These are phyloP conservation scores for Sporobolomyces pararoseus DNA, from an alignment of 768 basidiomycete genomes.

Conservation along the genomic window DNA sequence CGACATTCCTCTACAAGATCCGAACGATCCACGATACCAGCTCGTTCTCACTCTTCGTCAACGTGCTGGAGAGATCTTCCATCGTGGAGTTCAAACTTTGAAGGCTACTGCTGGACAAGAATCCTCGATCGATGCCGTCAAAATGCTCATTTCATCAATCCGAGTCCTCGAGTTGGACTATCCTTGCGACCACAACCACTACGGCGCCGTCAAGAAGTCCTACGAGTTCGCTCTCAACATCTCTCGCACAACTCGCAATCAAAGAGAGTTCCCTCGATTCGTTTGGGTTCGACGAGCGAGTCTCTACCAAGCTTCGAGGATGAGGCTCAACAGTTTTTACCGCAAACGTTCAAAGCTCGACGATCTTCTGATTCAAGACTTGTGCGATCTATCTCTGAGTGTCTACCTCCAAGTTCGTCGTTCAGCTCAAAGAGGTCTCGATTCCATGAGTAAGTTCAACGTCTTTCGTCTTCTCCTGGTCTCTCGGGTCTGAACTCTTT, in stretches of 20 bases:
- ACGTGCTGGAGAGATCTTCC: constrained; percentile 67
- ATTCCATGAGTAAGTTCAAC: constrained; percentile 58
- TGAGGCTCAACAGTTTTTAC: constrained; percentile 48
- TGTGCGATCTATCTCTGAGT: constrained; percentile 51
- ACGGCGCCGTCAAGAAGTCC: constrained; percentile 48
- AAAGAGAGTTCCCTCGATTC: constrained; percentile 69
- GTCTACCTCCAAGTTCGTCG: constrained; percentile 48
- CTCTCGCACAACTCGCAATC: constrained; percentile 47
- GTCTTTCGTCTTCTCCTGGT: background rate
- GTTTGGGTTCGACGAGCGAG: constrained; percentile 45
- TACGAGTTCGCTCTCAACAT: constrained; percentile 37
- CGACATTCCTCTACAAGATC: constrained; percentile 66
- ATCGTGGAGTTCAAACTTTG: constrained; percentile 65
- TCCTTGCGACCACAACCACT: constrained; percentile 39
- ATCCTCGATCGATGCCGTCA: constrained; percentile 65
- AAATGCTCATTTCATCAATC: constrained; percentile 66
- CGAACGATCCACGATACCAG: constrained; percentile 62
- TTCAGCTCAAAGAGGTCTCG: constrained; percentile 56
- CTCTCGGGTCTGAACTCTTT: too few relatives aligned
- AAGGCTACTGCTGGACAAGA: constrained; percentile 60
- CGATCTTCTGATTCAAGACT: constrained; percentile 51
- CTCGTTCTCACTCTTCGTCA: constrained; percentile 60
- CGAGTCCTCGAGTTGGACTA: constrained; percentile 62
- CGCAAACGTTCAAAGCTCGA: constrained; percentile 50
- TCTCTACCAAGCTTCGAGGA: constrained; percentile 43